Conservation (phyloP, 1,139 yeast genomes). For the Sugiyamaella castrensis region DNA sequence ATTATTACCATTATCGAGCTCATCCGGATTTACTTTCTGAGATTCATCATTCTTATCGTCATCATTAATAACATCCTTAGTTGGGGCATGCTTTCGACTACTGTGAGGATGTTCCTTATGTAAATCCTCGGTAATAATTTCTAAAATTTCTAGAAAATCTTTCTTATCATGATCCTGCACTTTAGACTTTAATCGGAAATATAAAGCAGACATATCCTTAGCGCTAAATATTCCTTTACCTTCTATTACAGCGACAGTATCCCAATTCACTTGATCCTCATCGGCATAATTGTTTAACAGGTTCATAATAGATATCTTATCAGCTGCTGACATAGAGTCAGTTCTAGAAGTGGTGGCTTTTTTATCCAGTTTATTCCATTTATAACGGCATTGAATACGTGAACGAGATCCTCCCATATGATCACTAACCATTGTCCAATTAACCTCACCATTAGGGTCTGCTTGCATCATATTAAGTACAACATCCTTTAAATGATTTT, state of each 20-base stretch:
- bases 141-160: constrained; percentile 7
- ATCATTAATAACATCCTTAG: background rate
- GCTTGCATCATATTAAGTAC: constrained; percentile 44
- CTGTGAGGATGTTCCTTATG: background rate
- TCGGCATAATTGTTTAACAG: constrained; percentile 49
- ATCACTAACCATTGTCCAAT: constrained; percentile 91
- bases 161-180: constrained; percentile 43
- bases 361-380: constrained; percentile 79
- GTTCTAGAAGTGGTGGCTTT: constrained; percentile 34
- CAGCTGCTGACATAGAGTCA: constrained; percentile 46
- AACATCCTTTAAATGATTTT: constrained; percentile 54
- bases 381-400: constrained; percentile 90
- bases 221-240: constrained; percentile 47
- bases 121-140: background rate
- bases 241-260: constrained; percentile 47
- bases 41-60: background rate
- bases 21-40: background rate
- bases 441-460: constrained; percentile 45
- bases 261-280: constrained; percentile 58
- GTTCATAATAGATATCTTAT: constrained; percentile 54
- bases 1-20: background rate
- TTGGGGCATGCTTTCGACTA: background rate
- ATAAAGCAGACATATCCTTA: constrained; percentile 46
- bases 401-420: constrained; percentile 84
- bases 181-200: constrained; percentile 44